These are phyloP conservation scores for Cryptomeria japonica DNA, from an alignment of 75 land plant genomes.

Conservation along the genomic window DNA sequence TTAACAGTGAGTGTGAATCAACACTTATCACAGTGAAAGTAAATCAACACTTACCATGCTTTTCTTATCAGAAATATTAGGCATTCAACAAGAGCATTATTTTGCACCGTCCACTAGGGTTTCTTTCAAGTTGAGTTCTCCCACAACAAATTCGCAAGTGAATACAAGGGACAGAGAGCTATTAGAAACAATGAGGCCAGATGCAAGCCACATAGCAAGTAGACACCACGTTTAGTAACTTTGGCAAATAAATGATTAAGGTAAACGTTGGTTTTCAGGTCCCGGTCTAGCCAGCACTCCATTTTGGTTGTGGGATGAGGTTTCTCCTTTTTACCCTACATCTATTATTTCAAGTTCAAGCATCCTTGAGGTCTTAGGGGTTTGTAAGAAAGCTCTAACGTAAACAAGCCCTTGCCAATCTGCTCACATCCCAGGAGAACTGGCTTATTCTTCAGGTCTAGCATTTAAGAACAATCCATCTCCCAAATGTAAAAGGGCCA, in stretches of 20 bases:
- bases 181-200: not conserved
- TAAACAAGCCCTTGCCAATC: not conserved
- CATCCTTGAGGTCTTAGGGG: not conserved
- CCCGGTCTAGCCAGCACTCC: not conserved
- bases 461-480: not conserved
- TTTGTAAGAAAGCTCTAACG: not conserved
- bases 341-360: not conserved
- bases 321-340: not conserved
- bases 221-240: not conserved
- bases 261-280: not conserved
- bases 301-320: not conserved
- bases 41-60: too few species aligned
- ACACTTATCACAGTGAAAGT: not conserved
- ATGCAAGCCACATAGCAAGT: not conserved
- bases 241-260: not conserved
- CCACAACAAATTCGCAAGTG: not conserved
- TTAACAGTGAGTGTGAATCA: not conserved
- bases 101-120: not conserved
- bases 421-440: not conserved
- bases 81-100: not conserved
- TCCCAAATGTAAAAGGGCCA: not conserved
- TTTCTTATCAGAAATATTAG: not conserved
- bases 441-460: not conserved
- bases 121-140: not conserved
- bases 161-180: not conserved